Evolutionary conservation across 2,329 filamentous ascomycete species (phyloP).

Genomic region (Nemania sp.): DNA sequence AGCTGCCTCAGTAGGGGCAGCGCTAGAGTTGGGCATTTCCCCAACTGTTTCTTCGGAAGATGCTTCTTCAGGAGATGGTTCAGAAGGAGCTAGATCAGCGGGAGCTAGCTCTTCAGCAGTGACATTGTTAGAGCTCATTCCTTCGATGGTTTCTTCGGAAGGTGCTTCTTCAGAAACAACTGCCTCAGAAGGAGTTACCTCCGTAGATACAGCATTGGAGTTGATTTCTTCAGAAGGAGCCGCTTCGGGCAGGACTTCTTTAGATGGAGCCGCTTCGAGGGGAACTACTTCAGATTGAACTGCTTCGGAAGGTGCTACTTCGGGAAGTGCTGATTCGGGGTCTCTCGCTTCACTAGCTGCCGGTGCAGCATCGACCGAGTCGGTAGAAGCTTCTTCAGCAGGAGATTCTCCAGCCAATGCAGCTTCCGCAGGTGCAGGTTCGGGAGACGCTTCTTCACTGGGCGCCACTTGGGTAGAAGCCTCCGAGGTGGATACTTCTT

Average conservation of each 20-base stretch:
- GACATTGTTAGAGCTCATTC: no score
- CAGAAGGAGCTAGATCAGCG: no score
- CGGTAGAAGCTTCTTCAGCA: background rate
- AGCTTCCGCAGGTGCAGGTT: background rate
- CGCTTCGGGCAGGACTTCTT: background rate
- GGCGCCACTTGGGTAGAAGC: conserved; percentile 1
- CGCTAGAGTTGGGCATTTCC: no score
- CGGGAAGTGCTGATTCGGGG: background rate
- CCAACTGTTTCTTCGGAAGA: background rate
- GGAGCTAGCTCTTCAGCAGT: no score
- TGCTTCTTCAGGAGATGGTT: no score
- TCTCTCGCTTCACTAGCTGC: background rate
- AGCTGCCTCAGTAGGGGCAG: background rate
- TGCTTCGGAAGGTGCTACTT: background rate
- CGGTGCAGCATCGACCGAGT: background rate
- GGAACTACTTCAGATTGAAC: no score
- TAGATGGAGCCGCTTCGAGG: no score
- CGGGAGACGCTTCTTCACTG: background rate
- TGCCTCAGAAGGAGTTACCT: no score
- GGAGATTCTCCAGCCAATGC: background rate
- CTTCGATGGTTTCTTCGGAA: background rate
- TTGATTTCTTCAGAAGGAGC: background rate
- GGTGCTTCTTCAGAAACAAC: background rate
- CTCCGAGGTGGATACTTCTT: background rate
- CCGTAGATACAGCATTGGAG: no score